phyloP scores from a whole-genome alignment of 140 eudicot genomes.

The Flaveria floridana region DNA sequence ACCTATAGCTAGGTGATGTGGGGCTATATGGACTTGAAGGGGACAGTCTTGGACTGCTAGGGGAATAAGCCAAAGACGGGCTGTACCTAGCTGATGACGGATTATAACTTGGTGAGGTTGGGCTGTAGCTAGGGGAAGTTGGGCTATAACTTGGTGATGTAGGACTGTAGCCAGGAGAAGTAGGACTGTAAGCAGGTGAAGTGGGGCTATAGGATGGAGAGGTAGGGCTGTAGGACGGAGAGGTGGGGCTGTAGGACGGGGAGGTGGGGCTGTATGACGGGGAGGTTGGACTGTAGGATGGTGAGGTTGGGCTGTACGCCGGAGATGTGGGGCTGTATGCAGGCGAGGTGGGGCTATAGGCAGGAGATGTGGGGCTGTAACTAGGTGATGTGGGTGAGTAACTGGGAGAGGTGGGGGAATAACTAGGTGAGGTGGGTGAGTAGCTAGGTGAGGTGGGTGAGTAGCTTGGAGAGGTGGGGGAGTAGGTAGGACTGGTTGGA shows the following conservation, averaged over 20 bases:
- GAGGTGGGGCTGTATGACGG: conserved; percentile 89
- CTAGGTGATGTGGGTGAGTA: conserved; percentile 83
- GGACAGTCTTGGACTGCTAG: conserved; percentile 63
- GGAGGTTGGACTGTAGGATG: conserved; percentile 77
- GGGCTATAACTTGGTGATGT: conserved; percentile 89
- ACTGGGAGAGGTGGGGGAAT: conserved; percentile 73
- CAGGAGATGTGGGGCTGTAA: conserved; percentile 79
- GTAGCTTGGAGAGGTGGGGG: conserved; percentile 85
- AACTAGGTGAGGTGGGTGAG: conserved; percentile 63
- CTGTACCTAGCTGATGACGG: conserved; percentile 64
- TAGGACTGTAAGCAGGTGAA: conserved; percentile 74
- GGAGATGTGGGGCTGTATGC: conserved; percentile 92
- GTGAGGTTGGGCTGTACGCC: conserved; percentile 82
- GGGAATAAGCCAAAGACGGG: conserved; percentile 65
- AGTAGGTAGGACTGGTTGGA: conserved; percentile 83
- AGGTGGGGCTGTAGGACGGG: conserved; percentile 81
- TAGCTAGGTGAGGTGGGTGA: conserved; percentile 74
- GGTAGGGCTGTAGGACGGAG: conserved; percentile 82
- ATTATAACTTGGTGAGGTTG: conserved; percentile 64
- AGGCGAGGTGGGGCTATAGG: conserved; percentile 87
- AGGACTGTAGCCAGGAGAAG: conserved; percentile 79
- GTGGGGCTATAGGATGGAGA: conserved; percentile 90
- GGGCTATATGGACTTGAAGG: conserved; percentile 78
- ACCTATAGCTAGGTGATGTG: conserved; percentile 95
- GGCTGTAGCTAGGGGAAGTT: conserved; percentile 80